Base-by-base conservation (phyloP, 148 eudicot genomes). In the Cornus suecica region DNA sequence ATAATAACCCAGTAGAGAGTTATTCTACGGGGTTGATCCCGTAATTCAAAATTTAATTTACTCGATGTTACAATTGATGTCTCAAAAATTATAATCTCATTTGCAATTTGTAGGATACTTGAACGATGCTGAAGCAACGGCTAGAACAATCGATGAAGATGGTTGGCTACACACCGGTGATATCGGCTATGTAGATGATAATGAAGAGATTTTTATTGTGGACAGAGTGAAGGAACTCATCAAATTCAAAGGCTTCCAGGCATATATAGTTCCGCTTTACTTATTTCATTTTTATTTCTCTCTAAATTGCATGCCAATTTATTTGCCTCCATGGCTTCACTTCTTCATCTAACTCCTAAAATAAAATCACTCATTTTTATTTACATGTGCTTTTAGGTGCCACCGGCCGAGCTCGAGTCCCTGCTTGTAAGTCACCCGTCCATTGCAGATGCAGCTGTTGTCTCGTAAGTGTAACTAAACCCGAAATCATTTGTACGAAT, bases 121-220 rank as follows among this genome's bases (percentile, higher is more conserved):
- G 74, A 90, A 92, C 65, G 96, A 93, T 67, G 83, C 78, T 0
- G 92, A 84, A 34, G 91, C 98, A 26, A 93, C 98, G 8, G 80
- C 75, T 10, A 72, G 81, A 62, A 93, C 98, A 20, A 88, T 93
- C 25, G 98, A 93, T 73, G 80, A 81, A 37, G 92, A 93, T 2
- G 97, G 98, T 28, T 93, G 97, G 98, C 84, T 93, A 56, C 96
- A 93, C 80, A 91, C 98, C 3, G 98, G 98, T 7, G 98, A 93
- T 70, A 90, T 93, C 1, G 98, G 98, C 29, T 88, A 78, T 1
- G 90, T 93, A 1, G 98, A 93, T 11, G 87, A 93, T 5, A 88
- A 91, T 4, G 92, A 91, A 13, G 98, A 91, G 84, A 83, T 93
- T 32, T 93, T 91, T 76, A 93, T 93, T 9, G 98, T 93, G 5